phyloP scores from a whole-genome alignment of 176 grass and related monocot genomes.

The Themeda triandra region DNA sequence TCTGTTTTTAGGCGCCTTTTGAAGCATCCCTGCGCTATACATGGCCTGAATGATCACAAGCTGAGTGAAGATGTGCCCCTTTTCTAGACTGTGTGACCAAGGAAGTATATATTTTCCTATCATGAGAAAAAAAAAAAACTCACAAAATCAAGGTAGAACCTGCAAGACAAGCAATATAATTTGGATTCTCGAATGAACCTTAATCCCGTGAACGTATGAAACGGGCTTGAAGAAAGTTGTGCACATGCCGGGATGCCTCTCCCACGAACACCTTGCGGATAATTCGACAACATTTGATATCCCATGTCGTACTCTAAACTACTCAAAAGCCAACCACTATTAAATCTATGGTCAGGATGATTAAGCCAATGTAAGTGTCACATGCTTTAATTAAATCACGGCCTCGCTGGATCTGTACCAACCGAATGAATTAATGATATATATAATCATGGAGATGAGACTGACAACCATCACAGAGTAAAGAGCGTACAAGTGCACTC shows the following conservation, averaged over 20 bases:
- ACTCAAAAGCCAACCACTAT: not conserved
- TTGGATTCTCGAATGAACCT: not conserved
- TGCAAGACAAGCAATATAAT: not conserved
- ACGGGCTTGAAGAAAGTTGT: not conserved
- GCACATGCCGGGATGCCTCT: not conserved
- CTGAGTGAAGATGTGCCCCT: not conserved
- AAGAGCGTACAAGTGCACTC: not conserved
- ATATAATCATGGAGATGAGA: constrained; percentile 1
- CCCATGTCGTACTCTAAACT: not conserved
- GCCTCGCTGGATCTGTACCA: constrained; percentile 31
- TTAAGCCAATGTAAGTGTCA: not conserved
- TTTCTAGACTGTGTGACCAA: not conserved
- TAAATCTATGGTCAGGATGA: not conserved
- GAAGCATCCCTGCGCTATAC: too few relatives aligned
- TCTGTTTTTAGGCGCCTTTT: too few relatives aligned
- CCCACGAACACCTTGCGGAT: not conserved
- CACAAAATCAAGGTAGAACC: not conserved
- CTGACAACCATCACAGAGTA: not conserved
- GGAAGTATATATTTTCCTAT: not conserved
- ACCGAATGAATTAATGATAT: constrained; percentile 14
- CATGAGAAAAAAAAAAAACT: not conserved
- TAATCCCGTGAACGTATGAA: not conserved
- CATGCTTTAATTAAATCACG: not conserved
- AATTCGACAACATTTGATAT: not conserved
- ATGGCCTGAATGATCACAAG: not conserved